Evolutionary conservation across 768 basidiomycete genomes (phyloP).

Genomic region (Kwoniella dejecticola): DNA sequence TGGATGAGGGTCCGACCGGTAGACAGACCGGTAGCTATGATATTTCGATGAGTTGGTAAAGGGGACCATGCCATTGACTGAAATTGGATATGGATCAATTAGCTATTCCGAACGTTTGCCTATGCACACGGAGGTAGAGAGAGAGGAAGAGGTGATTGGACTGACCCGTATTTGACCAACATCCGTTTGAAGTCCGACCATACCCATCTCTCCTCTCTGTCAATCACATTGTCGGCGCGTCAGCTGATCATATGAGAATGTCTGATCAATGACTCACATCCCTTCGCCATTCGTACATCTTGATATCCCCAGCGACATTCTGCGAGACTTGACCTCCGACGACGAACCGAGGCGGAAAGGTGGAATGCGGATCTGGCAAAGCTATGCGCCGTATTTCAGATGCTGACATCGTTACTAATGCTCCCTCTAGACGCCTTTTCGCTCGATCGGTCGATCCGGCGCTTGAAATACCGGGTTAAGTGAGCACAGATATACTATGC

Average conservation of each 20-base stretch:
- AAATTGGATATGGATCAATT: background rate
- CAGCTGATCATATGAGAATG: too few relatives aligned
- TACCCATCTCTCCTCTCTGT: slow-evolving; percentile 40
- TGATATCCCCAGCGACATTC: slow-evolving; percentile 43
- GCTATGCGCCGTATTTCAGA: slow-evolving; percentile 30
- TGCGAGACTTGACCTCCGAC: slow-evolving; percentile 43
- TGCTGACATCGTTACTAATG: background rate
- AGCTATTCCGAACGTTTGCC: too few relatives aligned
- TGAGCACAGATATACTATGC: too few relatives aligned
- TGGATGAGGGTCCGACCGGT: slow-evolving; percentile 42
- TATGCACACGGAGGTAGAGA: too few relatives aligned
- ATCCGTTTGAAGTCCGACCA: slow-evolving; percentile 47
- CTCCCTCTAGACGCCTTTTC: too few relatives aligned
- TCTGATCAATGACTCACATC: slow-evolving; percentile 24
- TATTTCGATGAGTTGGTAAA: slow-evolving; percentile 31
- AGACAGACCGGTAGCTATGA: slow-evolving; percentile 43
- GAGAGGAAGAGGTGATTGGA: background rate
- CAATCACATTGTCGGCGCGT: background rate
- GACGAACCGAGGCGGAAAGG: slow-evolving; percentile 37
- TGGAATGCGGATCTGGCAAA: slow-evolving; percentile 29
- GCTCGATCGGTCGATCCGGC: too few relatives aligned
- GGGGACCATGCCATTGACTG: slow-evolving; percentile 49
- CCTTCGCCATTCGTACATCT: slow-evolving; percentile 45
- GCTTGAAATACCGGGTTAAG: too few relatives aligned
- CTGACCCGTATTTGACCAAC: slow-evolving; percentile 46